Evolutionary conservation across 2,329 filamentous ascomycete genomes (phyloP).

Genomic region (Pseudogymnoascus sp.): DNA sequence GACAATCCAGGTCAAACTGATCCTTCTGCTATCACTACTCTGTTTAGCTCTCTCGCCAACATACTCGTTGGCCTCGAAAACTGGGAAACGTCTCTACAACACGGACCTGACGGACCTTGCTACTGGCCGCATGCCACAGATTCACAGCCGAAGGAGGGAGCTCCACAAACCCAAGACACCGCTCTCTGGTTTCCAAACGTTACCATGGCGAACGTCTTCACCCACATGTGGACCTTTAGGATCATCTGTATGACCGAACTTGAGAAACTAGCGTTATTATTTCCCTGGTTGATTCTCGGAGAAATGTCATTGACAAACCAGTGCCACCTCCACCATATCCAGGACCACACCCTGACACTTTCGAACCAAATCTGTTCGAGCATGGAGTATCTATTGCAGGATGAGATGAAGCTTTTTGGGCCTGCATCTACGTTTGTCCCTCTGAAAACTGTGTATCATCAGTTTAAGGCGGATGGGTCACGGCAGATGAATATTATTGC

Average conservation of each 20-base stretch:
- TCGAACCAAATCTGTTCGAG: conserved; percentile 28
- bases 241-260: conserved; percentile 28
- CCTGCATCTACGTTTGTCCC: conserved; percentile 25
- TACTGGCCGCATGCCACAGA: background rate
- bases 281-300: background rate
- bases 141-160: background rate
- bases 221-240: conserved; percentile 33
- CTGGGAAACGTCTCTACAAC: conserved; percentile 11
- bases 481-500: background rate
- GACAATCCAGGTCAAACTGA: background rate
- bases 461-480: background rate
- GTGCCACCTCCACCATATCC: background rate
- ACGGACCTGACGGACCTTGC: background rate
- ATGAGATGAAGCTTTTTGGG: conserved; percentile 34
- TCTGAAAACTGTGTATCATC: background rate
- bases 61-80: conserved; percentile 10
- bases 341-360: conserved; percentile 12
- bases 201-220: conserved; percentile 31
- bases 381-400: conserved; percentile 32
- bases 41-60: background rate
- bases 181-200: conserved; percentile 30
- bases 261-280: background rate
- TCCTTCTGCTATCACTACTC: background rate
- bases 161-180: background rate
- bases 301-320: background rate